phyloP scores from a whole-genome alignment of 2,329 filamentous ascomycete species.

The Hypomyces rosellus region DNA sequence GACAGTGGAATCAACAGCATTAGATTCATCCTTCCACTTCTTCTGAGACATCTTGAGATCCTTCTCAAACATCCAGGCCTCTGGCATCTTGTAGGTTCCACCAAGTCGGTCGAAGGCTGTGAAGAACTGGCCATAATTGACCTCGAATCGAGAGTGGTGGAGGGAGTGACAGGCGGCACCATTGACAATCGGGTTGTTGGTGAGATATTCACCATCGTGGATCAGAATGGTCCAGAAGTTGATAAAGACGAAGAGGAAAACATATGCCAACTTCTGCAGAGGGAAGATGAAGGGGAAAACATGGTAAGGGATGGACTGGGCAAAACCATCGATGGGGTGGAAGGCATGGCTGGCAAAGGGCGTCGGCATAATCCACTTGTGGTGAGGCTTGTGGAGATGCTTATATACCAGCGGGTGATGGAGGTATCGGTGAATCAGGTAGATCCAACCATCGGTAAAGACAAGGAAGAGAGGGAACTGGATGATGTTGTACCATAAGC shows the following conservation, averaged over 20 bases:
- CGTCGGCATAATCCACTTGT: slow-evolving; percentile 99
- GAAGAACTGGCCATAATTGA: slow-evolving; percentile 91
- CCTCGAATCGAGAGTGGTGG: slow-evolving; percentile 57
- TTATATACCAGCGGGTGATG: slow-evolving; percentile 78
- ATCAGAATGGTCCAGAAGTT: slow-evolving; percentile 98
- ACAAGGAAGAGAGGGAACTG: slow-evolving; percentile 85
- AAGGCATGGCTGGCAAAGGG: slow-evolving; percentile 91
- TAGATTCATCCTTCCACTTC: slow-evolving; percentile 72
- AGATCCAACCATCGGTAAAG: slow-evolving; percentile 87
- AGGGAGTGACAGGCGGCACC: slow-evolving; percentile 80
- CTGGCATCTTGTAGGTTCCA: slow-evolving; percentile 80
- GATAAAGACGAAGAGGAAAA: slow-evolving; percentile 82
- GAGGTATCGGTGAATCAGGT: slow-evolving; percentile 82
- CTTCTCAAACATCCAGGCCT: slow-evolving; percentile 77
- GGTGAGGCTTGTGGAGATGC: slow-evolving; percentile 88
- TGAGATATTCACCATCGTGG: slow-evolving; percentile 89
- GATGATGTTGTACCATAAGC: slow-evolving; percentile 67
- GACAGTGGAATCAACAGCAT: slow-evolving; percentile 70
- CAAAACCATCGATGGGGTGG: slow-evolving; percentile 87
- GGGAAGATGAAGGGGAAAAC: slow-evolving; percentile 89
- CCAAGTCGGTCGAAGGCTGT: slow-evolving; percentile 86
- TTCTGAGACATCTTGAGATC: slow-evolving; percentile 78
- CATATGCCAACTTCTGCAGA: slow-evolving; percentile 83
- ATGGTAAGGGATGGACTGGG: slow-evolving; percentile 87
- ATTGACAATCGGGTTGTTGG: slow-evolving; percentile 86